phyloP scores from a whole-genome alignment of 305 asterid genomes.

The Fraxinus floribunda region DNA sequence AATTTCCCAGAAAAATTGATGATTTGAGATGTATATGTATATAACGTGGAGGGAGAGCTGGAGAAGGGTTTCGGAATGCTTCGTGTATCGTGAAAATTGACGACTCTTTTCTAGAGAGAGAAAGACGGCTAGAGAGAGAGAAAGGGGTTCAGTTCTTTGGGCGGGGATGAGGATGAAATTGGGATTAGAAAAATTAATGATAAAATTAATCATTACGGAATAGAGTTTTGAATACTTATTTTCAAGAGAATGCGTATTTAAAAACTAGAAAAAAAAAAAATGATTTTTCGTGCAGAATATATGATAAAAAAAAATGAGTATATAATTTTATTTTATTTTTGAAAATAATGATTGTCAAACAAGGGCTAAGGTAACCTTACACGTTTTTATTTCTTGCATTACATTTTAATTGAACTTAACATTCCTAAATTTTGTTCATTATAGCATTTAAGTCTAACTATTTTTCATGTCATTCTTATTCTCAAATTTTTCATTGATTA shows the following conservation, averaged over 20 bases:
- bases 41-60: conserved; percentile 25
- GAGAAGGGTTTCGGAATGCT: conserved; percentile 10
- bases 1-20: too few species aligned
- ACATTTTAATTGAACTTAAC: too few species aligned
- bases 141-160: not conserved
- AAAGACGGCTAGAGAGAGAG: not conserved
- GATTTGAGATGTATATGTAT: not conserved
- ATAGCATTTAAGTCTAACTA: not conserved
- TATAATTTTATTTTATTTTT: too few species aligned
- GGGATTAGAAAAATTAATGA: not conserved
- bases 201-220: not conserved
- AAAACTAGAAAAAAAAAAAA: too few species aligned
- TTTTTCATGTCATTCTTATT: not conserved
- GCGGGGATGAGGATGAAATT: not conserved
- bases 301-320: too few species aligned
- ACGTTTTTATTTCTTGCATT: not conserved
- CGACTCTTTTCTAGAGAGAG: conserved; percentile 23
- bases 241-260: too few species aligned
- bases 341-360: too few species aligned
- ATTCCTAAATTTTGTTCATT: not conserved
- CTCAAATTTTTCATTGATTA: not conserved
- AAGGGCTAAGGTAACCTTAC: not conserved
- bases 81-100: conserved; percentile 28
- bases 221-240: too few species aligned
- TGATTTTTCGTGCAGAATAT: too few species aligned